These are phyloP conservation scores for Lactarius akahatsu DNA, from an alignment of 768 basidiomycete species.

Conservation along the genomic window DNA sequence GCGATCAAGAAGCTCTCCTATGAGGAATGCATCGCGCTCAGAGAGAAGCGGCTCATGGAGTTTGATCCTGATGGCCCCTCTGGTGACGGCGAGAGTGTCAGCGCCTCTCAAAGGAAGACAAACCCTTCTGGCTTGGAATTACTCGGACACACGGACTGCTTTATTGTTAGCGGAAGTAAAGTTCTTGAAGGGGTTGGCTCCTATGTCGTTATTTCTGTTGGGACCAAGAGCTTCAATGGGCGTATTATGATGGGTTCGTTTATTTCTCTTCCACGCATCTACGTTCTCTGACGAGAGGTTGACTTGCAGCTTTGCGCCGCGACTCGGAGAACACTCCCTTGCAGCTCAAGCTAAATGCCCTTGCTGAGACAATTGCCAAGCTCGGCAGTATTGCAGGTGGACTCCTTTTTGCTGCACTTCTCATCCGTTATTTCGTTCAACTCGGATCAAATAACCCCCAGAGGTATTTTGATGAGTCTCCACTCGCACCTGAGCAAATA, in stretches of 20 bases:
- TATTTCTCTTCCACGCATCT: slow-evolving; percentile 10
- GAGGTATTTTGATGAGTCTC: slow-evolving; percentile 41
- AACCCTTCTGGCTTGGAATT: slow-evolving; percentile 32
- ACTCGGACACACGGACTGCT: slow-evolving; percentile 77
- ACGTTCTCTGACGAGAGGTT: slow-evolving; percentile 3
- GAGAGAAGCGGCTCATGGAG: slow-evolving; percentile 34
- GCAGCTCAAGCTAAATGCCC: slow-evolving; percentile 86
- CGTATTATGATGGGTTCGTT: slow-evolving; percentile 93
- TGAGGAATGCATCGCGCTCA: slow-evolving; percentile 63
- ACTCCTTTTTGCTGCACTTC: slow-evolving; percentile 74
- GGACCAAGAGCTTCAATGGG: slow-evolving; percentile 91
- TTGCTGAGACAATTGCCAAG: slow-evolving; percentile 97
- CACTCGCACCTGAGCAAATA: neutral
- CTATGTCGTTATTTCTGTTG: slow-evolving; percentile 92
- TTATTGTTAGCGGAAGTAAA: slow-evolving; percentile 87
- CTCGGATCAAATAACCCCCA: slow-evolving; percentile 59
- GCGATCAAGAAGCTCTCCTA: slow-evolving; percentile 87
- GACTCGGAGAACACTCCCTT: slow-evolving; percentile 90
- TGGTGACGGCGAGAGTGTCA: slow-evolving; percentile 30
- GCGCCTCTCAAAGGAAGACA: slow-evolving; percentile 28
- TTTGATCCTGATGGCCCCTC: slow-evolving; percentile 7
- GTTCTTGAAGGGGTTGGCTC: slow-evolving; percentile 92
- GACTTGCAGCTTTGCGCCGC: slow-evolving; percentile 68
- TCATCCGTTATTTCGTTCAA: slow-evolving; percentile 95
- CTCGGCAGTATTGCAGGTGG: slow-evolving; percentile 80